A percentile compares a stretch with the other conserved stretches of the same genome.
phyloP scores from a whole-genome alignment of 768 basidiomycete genomes.

The Naganishia antarctica region DNA sequence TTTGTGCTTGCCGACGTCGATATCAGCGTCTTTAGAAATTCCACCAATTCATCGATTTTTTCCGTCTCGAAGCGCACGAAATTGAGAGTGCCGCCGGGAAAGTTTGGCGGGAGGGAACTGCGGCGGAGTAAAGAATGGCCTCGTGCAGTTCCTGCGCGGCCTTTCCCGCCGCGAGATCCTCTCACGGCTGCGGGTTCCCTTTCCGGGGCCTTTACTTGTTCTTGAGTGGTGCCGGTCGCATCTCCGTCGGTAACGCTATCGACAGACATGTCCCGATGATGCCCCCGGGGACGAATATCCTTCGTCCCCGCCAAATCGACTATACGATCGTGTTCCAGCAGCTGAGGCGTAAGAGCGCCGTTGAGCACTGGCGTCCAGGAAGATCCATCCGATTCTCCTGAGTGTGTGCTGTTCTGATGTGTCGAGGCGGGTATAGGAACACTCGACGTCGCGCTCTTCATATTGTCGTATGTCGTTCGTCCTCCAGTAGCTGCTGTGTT shows the following conservation, averaged over 20 bases:
- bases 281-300: conserved; percentile 32
- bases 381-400: conserved; percentile 20
- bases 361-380: conserved; percentile 38
- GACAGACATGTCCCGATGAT: conserved; percentile 9
- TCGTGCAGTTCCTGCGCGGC: conserved; percentile 38
- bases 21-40: conserved; percentile 82
- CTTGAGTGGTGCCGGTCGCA: conserved; percentile 24
- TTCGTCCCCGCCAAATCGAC: conserved; percentile 1
- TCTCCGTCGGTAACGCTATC: conserved; percentile 14
- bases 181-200: conserved; percentile 31
- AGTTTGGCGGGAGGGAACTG: conserved; percentile 67
- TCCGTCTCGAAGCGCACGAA: conserved; percentile 96
- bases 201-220: conserved; percentile 3
- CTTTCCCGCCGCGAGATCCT: conserved; percentile 52
- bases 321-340: conserved; percentile 6
- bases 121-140: conserved; percentile 62
- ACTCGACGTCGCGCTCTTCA: background rate
- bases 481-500: background rate
- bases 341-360: conserved; percentile 44
- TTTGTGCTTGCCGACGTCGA: conserved; percentile 78
- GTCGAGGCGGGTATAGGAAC: background rate
- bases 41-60: conserved; percentile 73
- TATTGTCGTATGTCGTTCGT: background rate
- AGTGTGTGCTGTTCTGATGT: background rate
- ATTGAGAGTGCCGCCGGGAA: conserved; percentile 94